These are phyloP conservation scores for Narthecium ossifragum DNA, from an alignment of 106 monocot species.

Conservation along the genomic window DNA sequence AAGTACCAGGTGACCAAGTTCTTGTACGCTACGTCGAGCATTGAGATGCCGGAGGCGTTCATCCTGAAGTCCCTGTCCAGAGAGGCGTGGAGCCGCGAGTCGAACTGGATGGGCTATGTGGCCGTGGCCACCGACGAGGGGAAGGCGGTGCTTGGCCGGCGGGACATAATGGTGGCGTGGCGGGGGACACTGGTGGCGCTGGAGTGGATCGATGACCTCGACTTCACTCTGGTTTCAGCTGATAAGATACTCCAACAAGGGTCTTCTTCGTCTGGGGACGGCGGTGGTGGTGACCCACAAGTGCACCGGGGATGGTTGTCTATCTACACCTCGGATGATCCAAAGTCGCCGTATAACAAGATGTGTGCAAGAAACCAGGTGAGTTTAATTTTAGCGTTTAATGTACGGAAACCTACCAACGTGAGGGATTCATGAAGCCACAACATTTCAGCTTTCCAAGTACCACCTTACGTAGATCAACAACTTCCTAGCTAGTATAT, in stretches of 20 bases:
- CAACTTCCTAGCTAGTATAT: neutral
- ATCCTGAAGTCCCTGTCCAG: constrained; percentile 50
- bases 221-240: constrained; percentile 31
- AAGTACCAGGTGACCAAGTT: constrained; percentile 67
- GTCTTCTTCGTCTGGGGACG: neutral
- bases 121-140: constrained; percentile 70
- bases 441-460: no score
- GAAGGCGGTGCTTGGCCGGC: constrained; percentile 32
- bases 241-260: constrained; percentile 14
- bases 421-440: no score
- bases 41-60: constrained; percentile 54
- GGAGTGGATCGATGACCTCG: constrained; percentile 56
- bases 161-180: constrained; percentile 71
- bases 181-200: constrained; percentile 45
- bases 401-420: neutral
- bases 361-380: constrained; percentile 43
- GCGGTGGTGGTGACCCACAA: neutral
- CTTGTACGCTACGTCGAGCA: constrained; percentile 71
- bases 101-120: constrained; percentile 80
- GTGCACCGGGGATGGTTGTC: constrained; percentile 47
- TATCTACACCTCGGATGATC: constrained; percentile 38
- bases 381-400: neutral
- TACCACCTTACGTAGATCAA: no score
- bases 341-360: constrained; percentile 27
- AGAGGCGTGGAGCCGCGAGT: constrained; percentile 52